Evolutionary conservation across 2,329 filamentous ascomycete species (phyloP).

Genomic region (Elsinoe perseae): DNA sequence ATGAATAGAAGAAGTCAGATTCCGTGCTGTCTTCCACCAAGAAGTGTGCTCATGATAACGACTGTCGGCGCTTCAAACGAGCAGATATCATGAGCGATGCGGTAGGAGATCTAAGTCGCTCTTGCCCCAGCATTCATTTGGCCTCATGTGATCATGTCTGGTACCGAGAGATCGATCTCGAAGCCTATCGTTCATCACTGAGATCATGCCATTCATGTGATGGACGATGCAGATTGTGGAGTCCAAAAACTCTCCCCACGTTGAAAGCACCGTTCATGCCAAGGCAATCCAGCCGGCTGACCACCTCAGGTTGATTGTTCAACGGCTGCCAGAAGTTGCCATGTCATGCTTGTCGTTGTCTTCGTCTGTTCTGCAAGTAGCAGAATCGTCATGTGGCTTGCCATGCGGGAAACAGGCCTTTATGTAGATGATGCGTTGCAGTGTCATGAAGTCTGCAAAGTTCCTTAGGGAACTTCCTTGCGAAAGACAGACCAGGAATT

Average conservation of each 20-base stretch:
- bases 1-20: too few relatives aligned
- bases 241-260: not conserved
- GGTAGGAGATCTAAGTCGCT: too few relatives aligned
- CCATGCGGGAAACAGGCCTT: not conserved
- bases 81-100: too few relatives aligned
- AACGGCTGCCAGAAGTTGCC: not conserved
- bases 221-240: not conserved
- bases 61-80: too few relatives aligned
- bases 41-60: too few relatives aligned
- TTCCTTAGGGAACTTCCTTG: too few relatives aligned
- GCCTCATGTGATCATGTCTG: not conserved
- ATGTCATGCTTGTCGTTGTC: not conserved
- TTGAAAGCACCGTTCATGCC: slow-evolving; percentile 5
- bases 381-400: not conserved
- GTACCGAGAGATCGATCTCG: not conserved
- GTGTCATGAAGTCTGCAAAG: too few relatives aligned
- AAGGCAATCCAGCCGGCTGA: slow-evolving; percentile 1
- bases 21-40: too few relatives aligned
- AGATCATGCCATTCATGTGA: not conserved
- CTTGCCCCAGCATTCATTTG: too few relatives aligned
- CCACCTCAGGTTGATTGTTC: not conserved
- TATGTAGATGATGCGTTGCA: too few relatives aligned
- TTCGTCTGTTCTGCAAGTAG: not conserved
- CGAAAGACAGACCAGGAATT: not conserved
- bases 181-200: not conserved